A percentile compares a stretch with the other conserved stretches of the same genome.
These are phyloP conservation scores for Ilex aquifolium DNA, from an alignment of 257 asterid genomes.

Conservation along the genomic window DNA sequence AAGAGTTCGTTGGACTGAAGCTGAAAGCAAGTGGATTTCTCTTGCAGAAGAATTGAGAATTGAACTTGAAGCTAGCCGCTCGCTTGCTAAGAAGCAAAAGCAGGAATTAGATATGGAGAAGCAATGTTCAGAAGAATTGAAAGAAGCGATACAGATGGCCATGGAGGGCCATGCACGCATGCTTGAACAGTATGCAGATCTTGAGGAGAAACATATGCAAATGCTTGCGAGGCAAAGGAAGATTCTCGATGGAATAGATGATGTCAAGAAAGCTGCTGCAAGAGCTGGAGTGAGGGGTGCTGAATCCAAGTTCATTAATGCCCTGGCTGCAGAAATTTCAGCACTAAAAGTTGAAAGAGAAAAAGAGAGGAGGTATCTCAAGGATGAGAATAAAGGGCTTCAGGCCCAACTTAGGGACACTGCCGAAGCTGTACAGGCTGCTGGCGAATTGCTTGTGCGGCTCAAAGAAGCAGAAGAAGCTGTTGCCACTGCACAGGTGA, in stretches of 20 bases:
- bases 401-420: slow-evolving; percentile 96
- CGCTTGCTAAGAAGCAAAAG: slow-evolving; percentile 52
- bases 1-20: slow-evolving; percentile 76
- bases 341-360: slow-evolving; percentile 78
- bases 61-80: slow-evolving; percentile 60
- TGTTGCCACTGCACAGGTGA: slow-evolving; percentile 75
- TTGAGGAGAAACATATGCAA: slow-evolving; percentile 89
- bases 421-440: slow-evolving; percentile 99
- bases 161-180: slow-evolving; percentile 99
- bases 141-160: slow-evolving; percentile 98
- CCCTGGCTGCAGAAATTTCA: slow-evolving; percentile 86
- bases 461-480: slow-evolving; percentile 94
- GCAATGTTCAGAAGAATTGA: slow-evolving; percentile 83
- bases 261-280: slow-evolving; percentile 91
- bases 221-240: slow-evolving; percentile 76
- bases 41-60: slow-evolving; percentile 73
- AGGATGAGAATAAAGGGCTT: slow-evolving; percentile 87
- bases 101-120: slow-evolving; percentile 76
- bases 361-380: slow-evolving; percentile 68
- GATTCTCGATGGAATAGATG: slow-evolving; percentile 80
- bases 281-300: slow-evolving; percentile 92
- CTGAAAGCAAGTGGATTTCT: slow-evolving; percentile 84
- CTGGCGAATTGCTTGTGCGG: slow-evolving; percentile 91
- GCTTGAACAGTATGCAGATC: slow-evolving; percentile 97
- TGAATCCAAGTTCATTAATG: slow-evolving; percentile 82